Evolutionary conservation across 2,329 filamentous ascomycete species (phyloP).

Genomic region (Ascochyta rabiei): DNA sequence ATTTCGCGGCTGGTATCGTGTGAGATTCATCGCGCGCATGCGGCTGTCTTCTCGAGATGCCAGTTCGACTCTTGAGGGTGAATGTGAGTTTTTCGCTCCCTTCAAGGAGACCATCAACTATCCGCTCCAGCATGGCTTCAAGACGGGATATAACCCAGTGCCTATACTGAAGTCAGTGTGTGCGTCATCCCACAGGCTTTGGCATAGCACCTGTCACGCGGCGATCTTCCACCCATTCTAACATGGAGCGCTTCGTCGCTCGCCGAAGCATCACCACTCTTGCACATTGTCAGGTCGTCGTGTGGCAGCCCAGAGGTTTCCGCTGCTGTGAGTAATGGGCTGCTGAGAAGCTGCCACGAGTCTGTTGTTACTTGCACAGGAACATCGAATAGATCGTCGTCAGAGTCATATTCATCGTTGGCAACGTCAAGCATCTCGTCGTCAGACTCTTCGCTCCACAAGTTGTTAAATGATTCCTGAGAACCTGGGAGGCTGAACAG

Average conservation of each 20-base stretch:
- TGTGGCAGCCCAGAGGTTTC: not conserved
- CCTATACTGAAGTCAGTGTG: conserved; percentile 24
- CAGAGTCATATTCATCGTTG: not conserved
- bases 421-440: conserved; percentile 32
- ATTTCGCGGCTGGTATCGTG: conserved; percentile 21
- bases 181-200: not conserved
- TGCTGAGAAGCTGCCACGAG: conserved; percentile 16
- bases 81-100: conserved; percentile 56
- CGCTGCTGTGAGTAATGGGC: conserved; percentile 3
- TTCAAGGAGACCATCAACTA: conserved; percentile 60
- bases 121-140: conserved; percentile 60
- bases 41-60: conserved; percentile 27
- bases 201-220: conserved; percentile 22
- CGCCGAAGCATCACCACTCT: not conserved
- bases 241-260: not conserved
- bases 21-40: conserved; percentile 1
- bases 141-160: conserved; percentile 58
- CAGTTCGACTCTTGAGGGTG: conserved; percentile 51
- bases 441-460: conserved; percentile 20
- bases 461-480: conserved; percentile 22
- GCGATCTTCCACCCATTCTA: not conserved
- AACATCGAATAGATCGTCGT: conserved; percentile 3
- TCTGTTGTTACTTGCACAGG: conserved; percentile 5
- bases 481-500: conserved; percentile 33
- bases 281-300: not conserved